Base-by-base conservation (phyloP, 345 rosid genomes). In the Camelina hispida region DNA sequence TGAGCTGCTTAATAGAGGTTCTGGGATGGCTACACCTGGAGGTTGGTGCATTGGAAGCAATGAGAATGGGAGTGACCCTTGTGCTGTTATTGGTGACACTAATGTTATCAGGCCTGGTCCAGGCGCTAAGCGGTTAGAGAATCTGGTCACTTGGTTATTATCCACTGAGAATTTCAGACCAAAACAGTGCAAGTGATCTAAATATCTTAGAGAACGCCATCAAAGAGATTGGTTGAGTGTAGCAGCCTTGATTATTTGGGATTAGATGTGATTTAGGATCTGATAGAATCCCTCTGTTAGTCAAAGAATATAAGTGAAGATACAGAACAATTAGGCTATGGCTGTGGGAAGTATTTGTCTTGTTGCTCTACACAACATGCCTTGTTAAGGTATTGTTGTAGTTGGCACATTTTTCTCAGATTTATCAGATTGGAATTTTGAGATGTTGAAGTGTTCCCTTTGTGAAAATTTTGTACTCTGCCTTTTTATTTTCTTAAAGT, bases 11-110 rank as follows among this genome's bases (percentile, higher is more conserved):
- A 80, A 84, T 59, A 83, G 96, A 10, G 79, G 84, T 62, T 82
- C 83, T 11, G 89, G 80, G 42, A 90, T 83, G 97, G 71, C 83
- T 57, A 91, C 93, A 52, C 96, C 97, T 1, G 99, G 99, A 40
- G 99, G 97, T 37, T 95, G 99, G 97, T 95, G 99, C 69, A 67
- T 83, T n/a, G 99, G 99, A 66, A 87, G 79, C 47, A n/a, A 80
- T 66, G 86, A 72, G 66, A 95, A 95, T 30, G 97, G 93, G 56
- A 89, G 83, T 30, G 99, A 92, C 62, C 97, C 97, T 18, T 95
- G 99, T 84, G 80, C 83, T 12, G 77, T 71, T 52, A 78, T 81
- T 25, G 97, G 98, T 37, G 84, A 88, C 40, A 68, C 82, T 40
- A 72, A 84, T 3, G 86, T 84, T 46, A 80, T 95, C 22, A 85